These are phyloP conservation scores for Rubus parviflorus DNA, from an alignment of 306 rosid species.

Conservation along the genomic window DNA sequence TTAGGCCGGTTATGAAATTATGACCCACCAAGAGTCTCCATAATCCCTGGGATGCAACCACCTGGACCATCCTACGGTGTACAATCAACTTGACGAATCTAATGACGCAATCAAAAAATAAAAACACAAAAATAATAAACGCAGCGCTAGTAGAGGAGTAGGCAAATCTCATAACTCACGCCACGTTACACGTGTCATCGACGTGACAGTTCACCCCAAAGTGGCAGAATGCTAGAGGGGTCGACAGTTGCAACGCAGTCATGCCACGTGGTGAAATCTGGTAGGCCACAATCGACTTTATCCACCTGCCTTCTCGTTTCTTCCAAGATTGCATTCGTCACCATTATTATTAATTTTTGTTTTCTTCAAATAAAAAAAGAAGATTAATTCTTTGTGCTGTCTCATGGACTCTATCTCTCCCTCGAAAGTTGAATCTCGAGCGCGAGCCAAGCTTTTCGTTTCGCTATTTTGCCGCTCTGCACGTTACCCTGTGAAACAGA, in stretches of 20 bases:
- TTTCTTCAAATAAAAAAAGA: background rate
- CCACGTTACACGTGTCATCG: conserved; percentile 35
- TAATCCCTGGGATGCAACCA: background rate
- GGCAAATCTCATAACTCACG: background rate
- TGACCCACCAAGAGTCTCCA: background rate
- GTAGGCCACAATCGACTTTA: conserved; percentile 33
- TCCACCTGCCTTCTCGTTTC: conserved; percentile 62
- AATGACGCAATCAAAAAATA: background rate
- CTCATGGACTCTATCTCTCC: conserved; percentile 32
- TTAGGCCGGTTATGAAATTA: background rate
- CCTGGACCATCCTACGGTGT: background rate
- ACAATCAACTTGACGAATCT: too few species aligned
- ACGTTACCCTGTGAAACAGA: conserved; percentile 28
- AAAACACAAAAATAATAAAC: background rate
- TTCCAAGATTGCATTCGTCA: conserved; percentile 42
- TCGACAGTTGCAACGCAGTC: conserved; percentile 23
- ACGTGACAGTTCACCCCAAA: conserved; percentile 30
- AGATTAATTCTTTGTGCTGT: background rate
- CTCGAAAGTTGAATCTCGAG: conserved; percentile 64
- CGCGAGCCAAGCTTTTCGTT: conserved; percentile 66
- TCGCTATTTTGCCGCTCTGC: conserved; percentile 62
- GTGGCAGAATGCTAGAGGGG: conserved; percentile 19
- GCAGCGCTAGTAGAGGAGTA: background rate
- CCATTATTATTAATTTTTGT: conserved; percentile 23
- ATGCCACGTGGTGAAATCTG: conserved; percentile 36